phyloP scores from a whole-genome alignment of 1,139 yeast species.

The Debaryomyces sp. region DNA sequence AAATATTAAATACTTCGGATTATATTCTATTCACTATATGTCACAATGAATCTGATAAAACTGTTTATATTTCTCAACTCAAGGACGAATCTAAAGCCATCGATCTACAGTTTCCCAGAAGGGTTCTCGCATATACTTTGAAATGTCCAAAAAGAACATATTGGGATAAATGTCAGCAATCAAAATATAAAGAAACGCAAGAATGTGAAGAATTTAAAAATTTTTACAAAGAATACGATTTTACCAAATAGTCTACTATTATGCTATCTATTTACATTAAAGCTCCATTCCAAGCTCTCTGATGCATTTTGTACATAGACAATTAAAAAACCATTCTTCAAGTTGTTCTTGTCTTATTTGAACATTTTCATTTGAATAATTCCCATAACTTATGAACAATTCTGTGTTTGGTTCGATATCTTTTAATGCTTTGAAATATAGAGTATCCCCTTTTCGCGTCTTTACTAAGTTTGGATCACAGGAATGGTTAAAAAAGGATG shows the following conservation, averaged over 20 bases:
- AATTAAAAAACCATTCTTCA: constrained; percentile 63
- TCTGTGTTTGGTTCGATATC: constrained; percentile 49
- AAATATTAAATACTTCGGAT: constrained; percentile 37
- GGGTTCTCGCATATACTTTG: constrained; percentile 66
- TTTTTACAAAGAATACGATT: constrained; percentile 50
- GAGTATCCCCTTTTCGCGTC: constrained; percentile 21
- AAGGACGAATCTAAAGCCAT: constrained; percentile 31
- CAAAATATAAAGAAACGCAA: constrained; percentile 55
- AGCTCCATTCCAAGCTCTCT: neutral
- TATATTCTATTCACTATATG: constrained; percentile 43
- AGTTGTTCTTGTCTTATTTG: constrained; percentile 46
- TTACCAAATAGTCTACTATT: constrained; percentile 19
- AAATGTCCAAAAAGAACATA: constrained; percentile 61
- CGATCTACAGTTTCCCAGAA: constrained; percentile 79
- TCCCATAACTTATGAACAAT: constrained; percentile 65
- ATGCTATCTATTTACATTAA: neutral
- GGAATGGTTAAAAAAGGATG: constrained; percentile 73
- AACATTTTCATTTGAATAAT: constrained; percentile 45
- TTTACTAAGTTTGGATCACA: constrained; percentile 54
- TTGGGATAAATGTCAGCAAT: constrained; percentile 76
- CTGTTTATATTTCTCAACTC: constrained; percentile 27
- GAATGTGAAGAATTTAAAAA: constrained; percentile 64
- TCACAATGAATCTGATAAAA: constrained; percentile 15
- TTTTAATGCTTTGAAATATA: constrained; percentile 27
- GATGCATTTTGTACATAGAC: constrained; percentile 54